These are phyloP conservation scores for Rhodotorula sp. DNA, from an alignment of 1,284 basidiomycete species.

Conservation along the genomic window DNA sequence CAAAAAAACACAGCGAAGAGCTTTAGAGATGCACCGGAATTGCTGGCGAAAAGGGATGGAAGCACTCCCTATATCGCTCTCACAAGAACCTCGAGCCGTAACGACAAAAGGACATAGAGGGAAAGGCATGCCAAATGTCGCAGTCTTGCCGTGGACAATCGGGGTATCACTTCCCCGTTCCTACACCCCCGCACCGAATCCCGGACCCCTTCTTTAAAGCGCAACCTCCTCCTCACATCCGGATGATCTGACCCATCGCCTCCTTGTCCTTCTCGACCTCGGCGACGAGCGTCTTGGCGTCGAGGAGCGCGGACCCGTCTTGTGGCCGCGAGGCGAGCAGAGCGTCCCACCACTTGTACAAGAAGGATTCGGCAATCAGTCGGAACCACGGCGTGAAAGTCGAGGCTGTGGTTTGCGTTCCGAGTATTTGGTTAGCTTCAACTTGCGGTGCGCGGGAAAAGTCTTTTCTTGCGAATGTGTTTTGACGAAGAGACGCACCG, in stretches of 20 bases:
- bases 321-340: conserved; percentile 56
- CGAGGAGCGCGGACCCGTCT: conserved; percentile 5
- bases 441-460: neutral
- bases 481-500: conserved; percentile 54
- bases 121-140: too few relatives aligned
- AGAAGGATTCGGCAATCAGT: conserved; percentile 91
- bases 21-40: neutral
- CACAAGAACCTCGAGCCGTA: too few relatives aligned
- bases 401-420: conserved; percentile 57
- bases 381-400: conserved; percentile 99
- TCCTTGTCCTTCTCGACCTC: conserved; percentile 33
- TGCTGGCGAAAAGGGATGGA: neutral
- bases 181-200: too few relatives aligned
- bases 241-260: conserved; percentile 28
- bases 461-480: neutral
- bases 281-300: conserved; percentile 31
- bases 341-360: conserved; percentile 98
- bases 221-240: conserved; percentile 19
- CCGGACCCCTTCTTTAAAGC: too few relatives aligned
- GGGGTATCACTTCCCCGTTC: neutral
- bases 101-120: too few relatives aligned
- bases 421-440: neutral
- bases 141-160: too few relatives aligned
- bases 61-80: neutral
- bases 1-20: neutral